These are phyloP conservation scores for Amphirosellinia nigrospora DNA, from an alignment of 495 filamentous ascomycete species.

Conservation along the genomic window DNA sequence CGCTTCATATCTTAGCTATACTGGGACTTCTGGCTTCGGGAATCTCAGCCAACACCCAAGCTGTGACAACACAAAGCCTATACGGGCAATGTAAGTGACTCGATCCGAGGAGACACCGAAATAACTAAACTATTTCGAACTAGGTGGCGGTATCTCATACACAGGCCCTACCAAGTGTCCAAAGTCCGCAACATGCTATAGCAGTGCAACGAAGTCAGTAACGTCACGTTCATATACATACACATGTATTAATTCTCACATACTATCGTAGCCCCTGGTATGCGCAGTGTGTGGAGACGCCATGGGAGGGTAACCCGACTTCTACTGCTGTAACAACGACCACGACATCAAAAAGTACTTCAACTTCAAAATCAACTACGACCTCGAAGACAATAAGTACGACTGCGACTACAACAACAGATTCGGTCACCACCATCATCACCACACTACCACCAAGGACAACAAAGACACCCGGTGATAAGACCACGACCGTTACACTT, in stretches of 20 bases:
- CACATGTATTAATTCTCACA: not conserved
- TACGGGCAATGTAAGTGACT: conserved; percentile 11
- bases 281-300: conserved; percentile 13
- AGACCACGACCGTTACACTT: conserved; percentile 4
- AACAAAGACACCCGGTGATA: not conserved
- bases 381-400: not conserved
- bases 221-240: not conserved
- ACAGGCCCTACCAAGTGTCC: conserved; percentile 12
- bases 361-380: not conserved
- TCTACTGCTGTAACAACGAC: conserved; percentile 10
- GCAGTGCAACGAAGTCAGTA: conserved; percentile 10
- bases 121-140: not conserved
- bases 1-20: conserved; percentile 9
- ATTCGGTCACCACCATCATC: not conserved
- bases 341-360: not conserved
- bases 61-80: conserved; percentile 1
- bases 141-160: conserved; percentile 16
- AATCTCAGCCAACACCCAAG: not conserved
- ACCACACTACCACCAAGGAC: conserved; percentile 6
- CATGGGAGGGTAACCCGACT: conserved; percentile 13
- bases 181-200: conserved; percentile 18
- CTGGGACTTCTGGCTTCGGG: not conserved
- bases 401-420: not conserved
- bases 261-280: conserved; percentile 4
- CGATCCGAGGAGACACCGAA: too few species aligned